phyloP scores from a whole-genome alignment of 208 protist species.

The Crithidia bombi region DNA sequence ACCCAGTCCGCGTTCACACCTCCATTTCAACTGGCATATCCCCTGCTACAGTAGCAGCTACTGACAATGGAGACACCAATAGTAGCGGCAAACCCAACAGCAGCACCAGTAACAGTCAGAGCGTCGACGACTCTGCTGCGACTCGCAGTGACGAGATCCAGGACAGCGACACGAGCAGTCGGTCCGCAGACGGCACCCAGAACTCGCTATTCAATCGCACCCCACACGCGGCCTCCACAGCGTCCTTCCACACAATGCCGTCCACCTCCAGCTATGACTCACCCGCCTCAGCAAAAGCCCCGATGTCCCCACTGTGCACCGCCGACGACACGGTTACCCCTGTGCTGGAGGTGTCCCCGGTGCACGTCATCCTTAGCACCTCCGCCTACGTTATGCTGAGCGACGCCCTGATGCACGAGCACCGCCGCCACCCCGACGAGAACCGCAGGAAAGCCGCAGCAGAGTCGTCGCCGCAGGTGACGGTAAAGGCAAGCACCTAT shows the following conservation, averaged over 20 bases:
- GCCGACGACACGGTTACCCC: slow-evolving; percentile 6
- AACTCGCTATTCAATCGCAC: slow-evolving; percentile 4
- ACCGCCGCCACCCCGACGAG: neutral
- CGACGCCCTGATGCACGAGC: slow-evolving; percentile 14
- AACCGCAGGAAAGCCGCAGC: neutral
- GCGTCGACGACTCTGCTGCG: too few species aligned
- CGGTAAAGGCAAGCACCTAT: neutral
- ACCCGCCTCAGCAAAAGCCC: neutral
- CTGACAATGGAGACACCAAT: neutral
- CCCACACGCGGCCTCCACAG: slow-evolving; percentile 18
- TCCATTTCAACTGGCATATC: slow-evolving; percentile 1
- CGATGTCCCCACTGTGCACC: slow-evolving; percentile 3
- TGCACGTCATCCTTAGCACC: slow-evolving; percentile 35
- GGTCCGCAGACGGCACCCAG: neutral
- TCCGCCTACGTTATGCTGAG: slow-evolving; percentile 28
- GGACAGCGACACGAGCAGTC: neutral
- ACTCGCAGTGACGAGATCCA: neutral
- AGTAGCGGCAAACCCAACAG: neutral
- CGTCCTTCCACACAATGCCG: slow-evolving; percentile 31
- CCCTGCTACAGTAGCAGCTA: neutral
- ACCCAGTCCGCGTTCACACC: slow-evolving; percentile 28
- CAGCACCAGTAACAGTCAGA: neutral
- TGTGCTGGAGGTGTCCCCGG: slow-evolving; percentile 29
- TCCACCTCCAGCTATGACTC: slow-evolving; percentile 18
- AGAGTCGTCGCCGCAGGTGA: neutral